Percentiles rank a stretch among this genome's conserved stretches.
Conservation (phyloP, 2,329 filamentous ascomycete species). For the Colletotrichum liriopes region DNA sequence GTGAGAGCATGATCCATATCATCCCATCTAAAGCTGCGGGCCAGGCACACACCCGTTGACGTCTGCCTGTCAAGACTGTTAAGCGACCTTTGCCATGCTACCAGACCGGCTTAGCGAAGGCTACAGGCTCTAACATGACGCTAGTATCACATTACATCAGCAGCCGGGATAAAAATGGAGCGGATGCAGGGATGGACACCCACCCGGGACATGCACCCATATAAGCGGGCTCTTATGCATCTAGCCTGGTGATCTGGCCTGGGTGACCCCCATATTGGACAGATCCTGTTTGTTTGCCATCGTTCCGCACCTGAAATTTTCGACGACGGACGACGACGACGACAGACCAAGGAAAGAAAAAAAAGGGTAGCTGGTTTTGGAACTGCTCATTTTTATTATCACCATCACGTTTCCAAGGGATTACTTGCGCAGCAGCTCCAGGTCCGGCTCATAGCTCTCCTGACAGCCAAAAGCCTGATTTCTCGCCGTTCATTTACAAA, state of each 20-base stretch:
- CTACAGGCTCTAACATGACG: slow-evolving; percentile 18
- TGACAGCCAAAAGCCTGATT: slow-evolving; percentile 21
- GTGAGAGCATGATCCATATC: slow-evolving; percentile 38
- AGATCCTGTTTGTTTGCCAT: slow-evolving; percentile 38
- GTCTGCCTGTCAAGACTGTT: slow-evolving; percentile 34
- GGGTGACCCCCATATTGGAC: slow-evolving; percentile 35
- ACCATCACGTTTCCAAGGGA: background rate
- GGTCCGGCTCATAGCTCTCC: background rate
- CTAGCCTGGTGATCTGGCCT: slow-evolving; percentile 41
- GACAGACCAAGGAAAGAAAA: background rate
- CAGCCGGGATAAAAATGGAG: slow-evolving; percentile 17
- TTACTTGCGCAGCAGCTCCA: slow-evolving; percentile 20
- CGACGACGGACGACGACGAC: slow-evolving; percentile 10
- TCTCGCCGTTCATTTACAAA: slow-evolving; percentile 17
- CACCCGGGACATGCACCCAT: slow-evolving; percentile 36
- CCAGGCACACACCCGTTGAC: slow-evolving; percentile 34
- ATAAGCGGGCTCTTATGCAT: slow-evolving; percentile 43
- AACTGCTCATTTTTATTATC: background rate
- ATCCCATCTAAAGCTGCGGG: slow-evolving; percentile 35
- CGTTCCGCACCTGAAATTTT: slow-evolving; percentile 35
- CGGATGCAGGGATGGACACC: slow-evolving; percentile 29
- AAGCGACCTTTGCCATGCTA: slow-evolving; percentile 10
- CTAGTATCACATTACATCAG: slow-evolving; percentile 42
- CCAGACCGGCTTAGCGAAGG: slow-evolving; percentile 16
- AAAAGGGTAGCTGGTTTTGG: slow-evolving; percentile 11